Evolutionary conservation across 306 rosid species (phyloP), one percentile per base, ranked within the genome.

Genomic region (Carpinus viminea): DNA sequence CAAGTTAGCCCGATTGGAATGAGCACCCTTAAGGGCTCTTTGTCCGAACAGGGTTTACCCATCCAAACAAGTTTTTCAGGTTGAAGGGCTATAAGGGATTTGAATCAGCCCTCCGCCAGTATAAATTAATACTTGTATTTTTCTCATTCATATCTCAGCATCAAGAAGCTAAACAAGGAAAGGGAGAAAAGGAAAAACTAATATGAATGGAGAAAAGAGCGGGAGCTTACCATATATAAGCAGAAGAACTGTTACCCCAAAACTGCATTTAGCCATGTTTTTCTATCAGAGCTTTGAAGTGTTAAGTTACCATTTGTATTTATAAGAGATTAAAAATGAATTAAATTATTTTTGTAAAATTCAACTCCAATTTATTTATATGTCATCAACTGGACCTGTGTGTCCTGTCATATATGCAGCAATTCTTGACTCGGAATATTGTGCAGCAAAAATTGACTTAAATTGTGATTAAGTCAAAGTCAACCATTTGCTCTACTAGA

Each of bases 141-240:
- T 10, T 48, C 11, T 52, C 56, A 52, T 51, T 51, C 11, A n/a
- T n/a, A 55, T 55, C 61, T 55, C 12, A 55, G 12, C 28, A 20
- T 61, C 68, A 28, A 5, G 68, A 61, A 28, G n/a, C 68, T 26
- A 13, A 28, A 62, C 1, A 28, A 10, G 2, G 12, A 61, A 24
- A 31, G 17, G 24, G 59, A 54, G 4, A 26, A 0, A 28, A 15
- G 3, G 7, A 7, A 61, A 60, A 11, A 28, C 3, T 31, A 12
- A 13, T 13, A 62, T 4, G 7, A 4, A 34, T 2, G 6, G 38
- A 28, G 21, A 36, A 65, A 4, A 38, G 71, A 36, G 38, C 12
- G 17, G 48, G 12, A 65, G 65, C 71, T 65, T n/a, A 65, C 71
- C 71, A 65, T 17, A 65, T 3, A 65, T 46, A 65, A 65, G 3